Evolutionary conservation across 2,329 filamentous ascomycete species (phyloP), one percentile per base, ranked within the genome.

Genomic region (Lachnellula hyalina): DNA sequence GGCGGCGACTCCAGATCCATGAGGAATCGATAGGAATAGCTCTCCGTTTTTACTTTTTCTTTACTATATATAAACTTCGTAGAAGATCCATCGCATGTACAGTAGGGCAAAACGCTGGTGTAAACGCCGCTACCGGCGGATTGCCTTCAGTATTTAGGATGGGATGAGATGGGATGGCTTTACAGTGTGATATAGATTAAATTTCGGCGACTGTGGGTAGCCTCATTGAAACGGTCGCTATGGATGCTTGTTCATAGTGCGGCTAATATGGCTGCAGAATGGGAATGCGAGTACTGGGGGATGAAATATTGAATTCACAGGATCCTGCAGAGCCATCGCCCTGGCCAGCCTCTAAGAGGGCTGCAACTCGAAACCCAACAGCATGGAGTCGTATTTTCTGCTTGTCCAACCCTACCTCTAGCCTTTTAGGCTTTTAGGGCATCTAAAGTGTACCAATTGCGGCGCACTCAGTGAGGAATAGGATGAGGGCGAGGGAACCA

Each of bases 111-210:
- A 21, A 21, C 7, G 19, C 21, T 21, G 23, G 6, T 21, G 23
- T 17, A 44, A 59, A 44, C 23, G 49, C 49, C 32, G 32, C 9
- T 57, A 51, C 40, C 53, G 51, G 51, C 51, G 50, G 49, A 52
- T 53, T 41, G 35, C 54, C 54, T 53, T 42, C 41, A 52, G 51
- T 50, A 52, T 51, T 52, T 52, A 49, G 51, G 51, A 56, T 55
- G 21, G 21, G 42, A 46, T 54, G 40, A 42, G 36, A 54, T 49
- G 40, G 28, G 9, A 40, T 48, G 51, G 40, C 41, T 56, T 51
- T 55, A 35, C 44, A 41, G 61, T 63, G 23, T 61, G 56, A 59
- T 57, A 52, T 63, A 63, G 35, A 65, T 63, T 62, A 63, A 61
- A 40, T 40, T 55, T 52, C 52, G 23, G 47, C 42, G 55, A 47